phyloP scores from a whole-genome alignment of 2,329 filamentous ascomycete genomes.

The Neurospora sp. region DNA sequence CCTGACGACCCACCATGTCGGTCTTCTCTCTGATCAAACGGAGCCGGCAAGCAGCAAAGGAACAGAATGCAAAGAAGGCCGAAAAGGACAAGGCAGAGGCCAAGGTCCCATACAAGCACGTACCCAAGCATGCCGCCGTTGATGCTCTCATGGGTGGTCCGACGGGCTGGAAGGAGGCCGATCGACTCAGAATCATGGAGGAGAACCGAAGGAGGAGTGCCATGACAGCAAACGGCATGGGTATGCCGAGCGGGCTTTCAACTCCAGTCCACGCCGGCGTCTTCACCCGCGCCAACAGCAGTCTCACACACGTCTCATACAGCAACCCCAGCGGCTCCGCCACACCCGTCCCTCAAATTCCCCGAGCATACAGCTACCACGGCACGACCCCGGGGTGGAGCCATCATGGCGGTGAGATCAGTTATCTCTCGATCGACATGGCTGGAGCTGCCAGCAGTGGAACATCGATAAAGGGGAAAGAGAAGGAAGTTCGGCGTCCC shows the following conservation, averaged over 20 bases:
- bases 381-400: conserved; percentile 27
- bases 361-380: conserved; percentile 34
- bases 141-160: conserved; percentile 49
- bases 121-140: conserved; percentile 51
- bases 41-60: conserved; percentile 45
- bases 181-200: conserved; percentile 38
- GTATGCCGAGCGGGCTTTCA: conserved; percentile 17
- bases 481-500: conserved; percentile 31
- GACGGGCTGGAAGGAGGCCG: conserved; percentile 37
- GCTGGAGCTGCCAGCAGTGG: background rate
- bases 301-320: conserved; percentile 37
- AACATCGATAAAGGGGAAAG: conserved; percentile 33
- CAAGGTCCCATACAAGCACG: conserved; percentile 45
- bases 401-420: conserved; percentile 22
- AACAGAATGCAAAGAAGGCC: conserved; percentile 38
- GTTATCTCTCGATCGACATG: conserved; percentile 19
- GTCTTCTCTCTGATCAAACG: conserved; percentile 45
- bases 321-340: conserved; percentile 27
- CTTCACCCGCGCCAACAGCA: conserved; percentile 36
- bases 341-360: conserved; percentile 29
- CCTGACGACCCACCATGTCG: conserved; percentile 33
- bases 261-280: conserved; percentile 26
- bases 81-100: conserved; percentile 36
- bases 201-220: conserved; percentile 40
- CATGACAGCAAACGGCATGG: conserved; percentile 31